A percentile compares a stretch with the other conserved stretches of the same genome.
These are phyloP conservation scores for Hypoxylon rickii DNA, from an alignment of 495 filamentous ascomycete species.

Conservation along the genomic window DNA sequence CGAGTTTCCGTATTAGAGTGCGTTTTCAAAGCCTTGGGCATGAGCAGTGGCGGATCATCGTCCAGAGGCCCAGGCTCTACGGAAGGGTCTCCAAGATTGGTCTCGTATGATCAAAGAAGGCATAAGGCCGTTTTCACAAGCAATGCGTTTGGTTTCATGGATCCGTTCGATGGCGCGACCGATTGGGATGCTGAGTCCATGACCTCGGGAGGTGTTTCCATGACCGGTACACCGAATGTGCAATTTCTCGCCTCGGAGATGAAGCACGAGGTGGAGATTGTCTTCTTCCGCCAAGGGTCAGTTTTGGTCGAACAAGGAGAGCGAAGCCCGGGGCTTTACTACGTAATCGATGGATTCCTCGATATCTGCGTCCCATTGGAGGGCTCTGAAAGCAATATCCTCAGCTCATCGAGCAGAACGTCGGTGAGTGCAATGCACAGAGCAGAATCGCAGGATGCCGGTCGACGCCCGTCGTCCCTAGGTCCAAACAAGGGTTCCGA, in stretches of 20 bases:
- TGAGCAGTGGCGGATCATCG: conserved; percentile 69
- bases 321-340: conserved; percentile 93
- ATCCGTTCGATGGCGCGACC: conserved; percentile 78
- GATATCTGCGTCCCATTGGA: conserved; percentile 71
- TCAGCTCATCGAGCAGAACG: conserved; percentile 40
- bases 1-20: conserved; percentile 90
- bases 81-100: conserved; percentile 80
- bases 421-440: conserved; percentile 43
- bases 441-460: conserved; percentile 34
- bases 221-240: conserved; percentile 44
- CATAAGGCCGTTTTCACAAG: conserved; percentile 80
- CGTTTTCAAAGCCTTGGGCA: conserved; percentile 91
- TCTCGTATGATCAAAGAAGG: conserved; percentile 81
- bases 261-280: conserved; percentile 92
- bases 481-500: conserved; percentile 19
- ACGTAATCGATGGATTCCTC: conserved; percentile 95
- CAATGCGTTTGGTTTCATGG: conserved; percentile 95
- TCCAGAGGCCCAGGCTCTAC: conserved; percentile 70
- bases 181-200: conserved; percentile 90
- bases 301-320: conserved; percentile 98
- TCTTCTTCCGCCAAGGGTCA: conserved; percentile 92
- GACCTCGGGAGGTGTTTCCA: conserved; percentile 61
- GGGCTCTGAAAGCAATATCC: conserved; percentile 41
- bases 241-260: conserved; percentile 71
- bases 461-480: conserved; percentile 29